Evolutionary conservation across 176 grass and related monocot species (phyloP).

Genomic region (Cenchrus purpureus): DNA sequence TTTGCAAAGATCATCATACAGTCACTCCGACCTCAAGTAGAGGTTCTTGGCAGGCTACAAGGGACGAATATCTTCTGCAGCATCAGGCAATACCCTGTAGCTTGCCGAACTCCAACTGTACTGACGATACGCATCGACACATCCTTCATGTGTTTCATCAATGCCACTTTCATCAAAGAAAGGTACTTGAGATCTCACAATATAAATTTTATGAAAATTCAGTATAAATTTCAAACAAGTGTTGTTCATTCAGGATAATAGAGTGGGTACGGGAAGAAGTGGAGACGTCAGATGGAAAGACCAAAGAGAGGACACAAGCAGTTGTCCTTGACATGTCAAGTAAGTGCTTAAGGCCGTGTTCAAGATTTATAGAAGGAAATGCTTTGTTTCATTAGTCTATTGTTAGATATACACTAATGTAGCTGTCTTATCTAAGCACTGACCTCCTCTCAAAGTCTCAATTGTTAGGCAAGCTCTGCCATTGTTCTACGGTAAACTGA

Average conservation of each 20-base stretch:
- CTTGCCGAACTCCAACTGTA: constrained; percentile 48
- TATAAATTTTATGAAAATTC: neutral
- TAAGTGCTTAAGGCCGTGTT: constrained; percentile 22
- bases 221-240: neutral
- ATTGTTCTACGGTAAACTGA: neutral
- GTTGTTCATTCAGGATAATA: constrained; percentile 58
- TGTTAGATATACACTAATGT: neutral
- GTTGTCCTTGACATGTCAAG: constrained; percentile 92
- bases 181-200: constrained; percentile 50
- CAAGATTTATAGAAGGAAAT: neutral
- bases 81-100: constrained; percentile 77
- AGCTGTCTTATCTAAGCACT: neutral
- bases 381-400: neutral
- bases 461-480: neutral
- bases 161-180: constrained; percentile 85
- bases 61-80: constrained; percentile 78
- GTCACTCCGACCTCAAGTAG: constrained; percentile 67
- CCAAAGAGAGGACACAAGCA: constrained; percentile 56
- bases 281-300: constrained; percentile 49
- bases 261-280: constrained; percentile 57
- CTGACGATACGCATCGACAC: constrained; percentile 65
- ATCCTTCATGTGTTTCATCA: constrained; percentile 90
- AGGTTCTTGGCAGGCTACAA: constrained; percentile 84
- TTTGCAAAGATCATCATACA: constrained; percentile 83
- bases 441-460: neutral